Percentiles rank a stretch among this genome's conserved stretches.
phyloP scores from a whole-genome alignment of 2,329 filamentous ascomycete genomes.

The Ceratocystis variospora region DNA sequence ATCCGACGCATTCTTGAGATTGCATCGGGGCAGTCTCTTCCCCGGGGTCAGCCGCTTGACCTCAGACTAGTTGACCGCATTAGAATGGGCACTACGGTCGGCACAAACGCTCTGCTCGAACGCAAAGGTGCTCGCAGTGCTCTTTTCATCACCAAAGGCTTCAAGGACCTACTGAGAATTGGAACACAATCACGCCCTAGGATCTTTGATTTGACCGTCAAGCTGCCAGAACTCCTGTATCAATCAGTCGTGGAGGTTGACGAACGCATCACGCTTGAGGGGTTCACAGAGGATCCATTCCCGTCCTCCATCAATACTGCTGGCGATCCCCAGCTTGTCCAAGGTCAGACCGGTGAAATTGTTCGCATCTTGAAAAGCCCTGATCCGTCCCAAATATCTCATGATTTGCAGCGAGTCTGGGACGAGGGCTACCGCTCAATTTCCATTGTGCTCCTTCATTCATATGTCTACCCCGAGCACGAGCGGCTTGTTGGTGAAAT shows the following conservation, averaged over 20 bases:
- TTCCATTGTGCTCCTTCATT: conserved; percentile 83
- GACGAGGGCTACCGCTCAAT: conserved; percentile 60
- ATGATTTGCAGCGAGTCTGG: conserved; percentile 46
- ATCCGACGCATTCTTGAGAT: conserved; percentile 73
- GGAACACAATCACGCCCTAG: conserved; percentile 81
- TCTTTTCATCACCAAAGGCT: conserved; percentile 74
- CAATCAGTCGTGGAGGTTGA: conserved; percentile 77
- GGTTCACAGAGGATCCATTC: conserved; percentile 77
- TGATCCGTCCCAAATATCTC: conserved; percentile 38
- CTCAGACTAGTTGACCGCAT: conserved; percentile 78
- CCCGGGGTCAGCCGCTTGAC: conserved; percentile 65
- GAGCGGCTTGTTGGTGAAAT: conserved; percentile 64
- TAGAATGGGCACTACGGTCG: conserved; percentile 90
- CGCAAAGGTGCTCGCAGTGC: conserved; percentile 81
- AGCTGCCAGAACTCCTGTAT: conserved; percentile 77
- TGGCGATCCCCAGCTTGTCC: conserved; percentile 59
- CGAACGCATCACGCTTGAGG: conserved; percentile 79
- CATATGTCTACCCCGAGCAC: conserved; percentile 80
- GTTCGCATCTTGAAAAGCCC: conserved; percentile 52
- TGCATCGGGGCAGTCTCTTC: conserved; percentile 62
- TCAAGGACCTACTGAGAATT: conserved; percentile 76
- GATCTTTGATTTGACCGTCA: conserved; percentile 82
- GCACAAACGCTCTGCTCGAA: conserved; percentile 82
- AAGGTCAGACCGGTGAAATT: conserved; percentile 53
- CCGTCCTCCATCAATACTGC: conserved; percentile 41